Evolutionary conservation across 257 asterid species (phyloP).

Genomic region (Solanum arcanum): DNA sequence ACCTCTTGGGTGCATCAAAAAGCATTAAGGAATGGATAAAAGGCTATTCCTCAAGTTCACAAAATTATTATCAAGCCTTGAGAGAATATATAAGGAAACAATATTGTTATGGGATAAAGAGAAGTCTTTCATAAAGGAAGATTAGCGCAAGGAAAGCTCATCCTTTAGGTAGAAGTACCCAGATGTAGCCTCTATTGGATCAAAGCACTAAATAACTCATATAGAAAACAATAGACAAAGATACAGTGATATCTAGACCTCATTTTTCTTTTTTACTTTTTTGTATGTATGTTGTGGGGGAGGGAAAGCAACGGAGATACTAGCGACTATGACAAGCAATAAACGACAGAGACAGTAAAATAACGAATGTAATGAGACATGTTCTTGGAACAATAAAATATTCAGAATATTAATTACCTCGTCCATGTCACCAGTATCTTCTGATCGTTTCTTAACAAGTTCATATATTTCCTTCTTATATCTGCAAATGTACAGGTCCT

Average conservation of each 20-base stretch:
- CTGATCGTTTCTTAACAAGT: slow-evolving; percentile 68
- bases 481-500: slow-evolving; percentile 25
- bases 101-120: not conserved
- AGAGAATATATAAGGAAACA: not conserved
- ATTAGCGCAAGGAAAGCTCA: not conserved
- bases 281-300: not conserved
- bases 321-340: not conserved
- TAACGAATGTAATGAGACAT: not conserved
- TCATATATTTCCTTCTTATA: slow-evolving; percentile 74
- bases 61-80: not conserved
- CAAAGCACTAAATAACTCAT: not conserved
- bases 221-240: not conserved
- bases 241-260: not conserved
- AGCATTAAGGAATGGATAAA: not conserved
- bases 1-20: not conserved
- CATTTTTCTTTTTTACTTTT: not conserved
- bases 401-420: slow-evolving; percentile 40
- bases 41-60: not conserved
- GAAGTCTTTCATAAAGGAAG: not conserved
- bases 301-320: not conserved
- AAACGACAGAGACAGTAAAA: not conserved
- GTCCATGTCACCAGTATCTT: slow-evolving; percentile 40
- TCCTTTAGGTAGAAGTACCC: not conserved
- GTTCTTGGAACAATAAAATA: not conserved
- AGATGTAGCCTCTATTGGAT: not conserved